Base-by-base conservation (phyloP, 148 eudicot genomes). In the Cornus kousa region DNA sequence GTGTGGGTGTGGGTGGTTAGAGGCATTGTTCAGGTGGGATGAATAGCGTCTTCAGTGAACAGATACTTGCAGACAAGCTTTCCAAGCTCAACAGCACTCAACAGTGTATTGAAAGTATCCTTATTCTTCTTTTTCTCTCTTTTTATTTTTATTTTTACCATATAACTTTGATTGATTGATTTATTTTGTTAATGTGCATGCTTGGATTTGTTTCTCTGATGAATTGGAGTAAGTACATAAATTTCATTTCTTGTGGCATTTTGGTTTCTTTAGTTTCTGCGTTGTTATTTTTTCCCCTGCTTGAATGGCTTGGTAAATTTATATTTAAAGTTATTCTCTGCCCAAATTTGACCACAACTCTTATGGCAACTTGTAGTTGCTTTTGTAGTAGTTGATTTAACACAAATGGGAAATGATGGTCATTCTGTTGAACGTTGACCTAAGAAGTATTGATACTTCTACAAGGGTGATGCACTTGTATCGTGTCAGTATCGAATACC, bases 61-160 rank as follows among this genome's bases (percentile, higher is more conserved):
- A 92, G 78, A 89, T 92, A 55, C 89, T 94, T 82, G 92, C 89
- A 37, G 97, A 94, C 75, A 94, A 94, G 97, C 91, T 94, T 28
- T 87, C 98, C 28, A 94, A 91, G 87, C 97, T 94, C 84, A 91
- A 91, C 79, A 89, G 81, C 81, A 86, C 92, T 60, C 98, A 94
- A 80, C 98, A 94, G 81, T 92, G 97, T 60, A 94, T 94, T 35
- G 98, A 94, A 81, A 92, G 98, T 95, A 95, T 92, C 93, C 95
- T 92, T 28, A 28, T 12, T 7, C 7, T 12, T 70, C 43, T 77
- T 50, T 35, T 23, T 24, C 55, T n/a, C 2, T 19, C 5, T 14
- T 23, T 68, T 3, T 12, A 3, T 62, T 68, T 11, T 1, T 11
- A 53, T 53, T 28, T 28, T 28, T 28, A 12, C 4, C 12, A 11